phyloP scores from a whole-genome alignment of 148 eudicot species.

The Fagopyrum homotropicum region DNA sequence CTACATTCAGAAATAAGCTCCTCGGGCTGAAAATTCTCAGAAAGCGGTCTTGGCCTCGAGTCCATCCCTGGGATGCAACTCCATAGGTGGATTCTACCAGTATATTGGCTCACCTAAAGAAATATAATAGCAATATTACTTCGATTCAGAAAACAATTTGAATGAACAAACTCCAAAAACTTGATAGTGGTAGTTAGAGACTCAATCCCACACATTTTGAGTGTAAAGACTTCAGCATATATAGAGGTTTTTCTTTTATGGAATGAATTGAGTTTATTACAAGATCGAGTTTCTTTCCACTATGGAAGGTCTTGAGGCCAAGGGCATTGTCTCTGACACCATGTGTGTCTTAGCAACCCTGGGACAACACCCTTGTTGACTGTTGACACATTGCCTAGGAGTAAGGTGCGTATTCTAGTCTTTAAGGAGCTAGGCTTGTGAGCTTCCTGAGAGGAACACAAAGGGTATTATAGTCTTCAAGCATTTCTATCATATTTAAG shows the following conservation, averaged over 20 bases:
- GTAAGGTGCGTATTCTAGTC: neutral
- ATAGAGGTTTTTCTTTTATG: neutral
- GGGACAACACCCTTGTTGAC: neutral
- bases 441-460: neutral
- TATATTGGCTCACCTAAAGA: conserved; percentile 76
- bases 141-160: neutral
- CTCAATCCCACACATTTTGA: neutral
- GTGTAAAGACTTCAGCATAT: neutral
- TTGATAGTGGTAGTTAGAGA: neutral
- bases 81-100: conserved; percentile 88
- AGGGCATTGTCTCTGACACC: neutral
- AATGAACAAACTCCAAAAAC: neutral
- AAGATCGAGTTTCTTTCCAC: neutral
- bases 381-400: neutral
- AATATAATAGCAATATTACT: neutral
- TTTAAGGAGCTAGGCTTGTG: neutral
- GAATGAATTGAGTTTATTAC: neutral
- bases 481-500: neutral
- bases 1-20: conserved; percentile 42
- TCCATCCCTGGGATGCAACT: conserved; percentile 57
- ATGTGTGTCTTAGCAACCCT: neutral
- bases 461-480: neutral
- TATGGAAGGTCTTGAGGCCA: neutral
- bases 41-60: conserved; percentile 66
- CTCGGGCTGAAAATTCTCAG: conserved; percentile 65